Conservation (phyloP, 495 filamentous ascomycete species). For the Paragyromitra xinjiangensis region DNA sequence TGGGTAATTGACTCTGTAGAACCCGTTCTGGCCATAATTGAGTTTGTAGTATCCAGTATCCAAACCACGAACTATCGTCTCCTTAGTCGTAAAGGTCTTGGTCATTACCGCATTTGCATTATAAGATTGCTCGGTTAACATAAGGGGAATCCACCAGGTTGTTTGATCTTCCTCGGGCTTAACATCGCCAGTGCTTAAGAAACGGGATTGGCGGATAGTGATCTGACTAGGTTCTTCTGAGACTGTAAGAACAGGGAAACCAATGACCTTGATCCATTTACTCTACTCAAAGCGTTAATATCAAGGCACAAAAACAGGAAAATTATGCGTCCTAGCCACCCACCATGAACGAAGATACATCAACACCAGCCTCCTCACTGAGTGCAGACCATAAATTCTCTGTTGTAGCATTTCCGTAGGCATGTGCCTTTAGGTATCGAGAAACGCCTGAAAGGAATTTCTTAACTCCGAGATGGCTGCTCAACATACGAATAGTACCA, state of each 20-base stretch:
- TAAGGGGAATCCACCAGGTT: conserved; percentile 95
- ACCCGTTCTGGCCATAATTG: conserved; percentile 85
- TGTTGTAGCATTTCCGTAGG: conserved; percentile 93
- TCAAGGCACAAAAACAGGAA: neutral
- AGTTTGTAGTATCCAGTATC: conserved; percentile 89
- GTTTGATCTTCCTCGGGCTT: conserved; percentile 85
- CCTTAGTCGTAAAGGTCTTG: conserved; percentile 74
- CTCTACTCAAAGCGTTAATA: conserved; percentile 61
- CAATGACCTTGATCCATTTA: conserved; percentile 92
- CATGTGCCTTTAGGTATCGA: conserved; percentile 84
- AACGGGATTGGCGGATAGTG: conserved; percentile 81
- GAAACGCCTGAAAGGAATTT: conserved; percentile 89
- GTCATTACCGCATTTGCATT: conserved; percentile 62
- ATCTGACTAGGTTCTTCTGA: conserved; percentile 84
- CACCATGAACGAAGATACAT: conserved; percentile 87
- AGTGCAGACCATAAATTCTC: conserved; percentile 92
- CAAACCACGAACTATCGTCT: conserved; percentile 75
- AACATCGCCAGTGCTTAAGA: conserved; percentile 87
- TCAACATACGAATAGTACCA: conserved; percentile 93
- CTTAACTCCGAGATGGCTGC: conserved; percentile 81
- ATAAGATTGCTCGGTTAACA: conserved; percentile 71
- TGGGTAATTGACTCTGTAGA: conserved; percentile 93
- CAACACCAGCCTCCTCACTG: conserved; percentile 84
- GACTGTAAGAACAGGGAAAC: conserved; percentile 88
- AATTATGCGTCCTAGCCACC: conserved; percentile 20